Conservation (phyloP, 1,139 yeast genomes). For the Saccharomyces hybrid region DNA sequence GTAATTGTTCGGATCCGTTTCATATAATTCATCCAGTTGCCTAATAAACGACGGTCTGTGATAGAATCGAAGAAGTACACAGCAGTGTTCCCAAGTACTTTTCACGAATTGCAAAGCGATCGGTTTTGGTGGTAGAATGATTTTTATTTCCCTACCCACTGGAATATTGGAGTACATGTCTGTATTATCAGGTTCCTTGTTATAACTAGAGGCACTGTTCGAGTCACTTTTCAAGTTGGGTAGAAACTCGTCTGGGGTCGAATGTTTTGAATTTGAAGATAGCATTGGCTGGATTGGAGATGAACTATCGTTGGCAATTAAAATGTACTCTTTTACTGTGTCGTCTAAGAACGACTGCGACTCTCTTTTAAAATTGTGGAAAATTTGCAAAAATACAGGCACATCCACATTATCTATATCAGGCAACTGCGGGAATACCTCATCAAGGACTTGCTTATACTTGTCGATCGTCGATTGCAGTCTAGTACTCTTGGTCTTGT, state of each 20-base stretch:
- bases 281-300: conserved; percentile 6
- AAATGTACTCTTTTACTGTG: conserved; percentile 21
- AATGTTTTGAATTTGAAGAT: conserved; percentile 4
- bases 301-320: conserved; percentile 13
- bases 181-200: conserved; percentile 2
- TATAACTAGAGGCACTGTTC: conserved; percentile 4
- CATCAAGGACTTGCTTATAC: conserved; percentile 20
- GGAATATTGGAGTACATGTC: conserved; percentile 35
- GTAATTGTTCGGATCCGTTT: conserved; percentile 57
- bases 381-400: conserved; percentile 23
- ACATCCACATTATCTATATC: conserved; percentile 24
- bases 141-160: conserved; percentile 45
- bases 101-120: conserved; percentile 67
- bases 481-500: conserved; percentile 8
- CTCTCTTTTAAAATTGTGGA: conserved; percentile 16
- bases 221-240: conserved; percentile 4
- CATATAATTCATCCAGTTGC: conserved; percentile 52
- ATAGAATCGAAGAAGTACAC: conserved; percentile 77
- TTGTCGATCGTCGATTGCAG: conserved; percentile 16
- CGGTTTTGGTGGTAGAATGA: conserved; percentile 70
- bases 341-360: conserved; percentile 17
- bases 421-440: conserved; percentile 25
- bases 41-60: conserved; percentile 76
- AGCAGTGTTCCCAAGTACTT: conserved; percentile 82
- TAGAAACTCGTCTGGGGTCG: conserved; percentile 2